These are phyloP conservation scores for Psidium guajava DNA, from an alignment of 345 rosid genomes.

Conservation along the genomic window DNA sequence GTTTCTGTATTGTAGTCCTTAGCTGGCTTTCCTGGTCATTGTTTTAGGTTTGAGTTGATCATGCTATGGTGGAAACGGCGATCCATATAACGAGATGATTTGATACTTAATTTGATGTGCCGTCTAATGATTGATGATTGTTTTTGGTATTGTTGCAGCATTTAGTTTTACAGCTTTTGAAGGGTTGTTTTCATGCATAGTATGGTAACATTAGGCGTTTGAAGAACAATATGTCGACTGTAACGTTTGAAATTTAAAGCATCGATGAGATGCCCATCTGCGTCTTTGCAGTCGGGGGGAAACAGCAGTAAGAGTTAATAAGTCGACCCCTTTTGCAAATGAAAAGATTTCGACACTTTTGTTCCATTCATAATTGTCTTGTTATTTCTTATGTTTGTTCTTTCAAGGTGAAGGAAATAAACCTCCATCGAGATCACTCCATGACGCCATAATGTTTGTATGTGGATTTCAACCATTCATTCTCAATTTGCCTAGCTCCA, in stretches of 20 bases:
- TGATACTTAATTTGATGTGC: background rate
- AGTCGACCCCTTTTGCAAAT: background rate
- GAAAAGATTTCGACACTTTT: background rate
- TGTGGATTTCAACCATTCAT: background rate
- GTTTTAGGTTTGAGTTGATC: background rate
- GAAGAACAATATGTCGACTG: background rate
- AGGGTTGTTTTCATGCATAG: background rate
- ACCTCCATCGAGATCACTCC: background rate
- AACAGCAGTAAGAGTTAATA: background rate
- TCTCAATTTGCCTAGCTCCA: background rate
- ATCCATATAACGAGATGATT: background rate
- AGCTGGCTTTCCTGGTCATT: background rate
- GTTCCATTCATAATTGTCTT: background rate
- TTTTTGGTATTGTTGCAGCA: background rate
- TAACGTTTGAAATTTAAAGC: background rate
- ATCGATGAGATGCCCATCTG: background rate
- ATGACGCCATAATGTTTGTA: background rate
- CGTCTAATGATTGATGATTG: background rate
- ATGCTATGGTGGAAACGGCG: background rate
- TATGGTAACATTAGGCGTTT: background rate
- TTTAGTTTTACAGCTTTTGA: background rate
- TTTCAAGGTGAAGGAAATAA: background rate
- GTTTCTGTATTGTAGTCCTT: background rate
- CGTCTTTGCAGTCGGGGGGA: background rate
- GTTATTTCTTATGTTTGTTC: background rate